A percentile compares a stretch with the other conserved stretches of the same genome.
Evolutionary conservation across 2,329 filamentous ascomycete species (phyloP).

Genomic region (Colletotrichum kahawae): DNA sequence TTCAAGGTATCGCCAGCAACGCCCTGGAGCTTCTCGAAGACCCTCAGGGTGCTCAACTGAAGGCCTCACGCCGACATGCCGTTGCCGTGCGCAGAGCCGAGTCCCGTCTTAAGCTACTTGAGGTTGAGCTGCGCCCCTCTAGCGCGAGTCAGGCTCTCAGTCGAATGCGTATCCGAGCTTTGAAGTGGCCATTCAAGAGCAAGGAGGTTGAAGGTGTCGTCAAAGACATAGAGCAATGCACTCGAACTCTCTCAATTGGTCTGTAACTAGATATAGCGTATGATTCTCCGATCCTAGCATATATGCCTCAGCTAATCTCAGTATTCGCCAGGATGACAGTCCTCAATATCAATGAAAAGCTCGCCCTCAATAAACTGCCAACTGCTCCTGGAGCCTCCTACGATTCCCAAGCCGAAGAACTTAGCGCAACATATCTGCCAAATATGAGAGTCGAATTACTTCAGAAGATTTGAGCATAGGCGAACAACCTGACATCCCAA

Average conservation of each 20-base stretch:
- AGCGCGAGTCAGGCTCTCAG: slow-evolving; percentile 32
- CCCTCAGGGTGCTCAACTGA: slow-evolving; percentile 28
- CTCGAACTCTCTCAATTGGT: slow-evolving; percentile 30
- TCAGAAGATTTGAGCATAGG: slow-evolving; percentile 33
- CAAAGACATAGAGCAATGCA: slow-evolving; percentile 30
- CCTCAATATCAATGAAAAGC: slow-evolving; percentile 26
- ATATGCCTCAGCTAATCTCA: neutral
- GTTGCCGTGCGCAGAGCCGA: slow-evolving; percentile 22
- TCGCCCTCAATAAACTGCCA: slow-evolving; percentile 25
- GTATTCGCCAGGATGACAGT: slow-evolving; percentile 5
- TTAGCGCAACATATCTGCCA: slow-evolving; percentile 33
- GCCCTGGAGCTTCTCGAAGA: slow-evolving; percentile 30
- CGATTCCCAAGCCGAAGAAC: slow-evolving; percentile 37
- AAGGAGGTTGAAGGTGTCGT: slow-evolving; percentile 36
- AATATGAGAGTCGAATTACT: slow-evolving; percentile 37
- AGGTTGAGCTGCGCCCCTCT: slow-evolving; percentile 27
- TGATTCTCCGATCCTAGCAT: neutral
- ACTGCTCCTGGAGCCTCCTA: slow-evolving; percentile 32
- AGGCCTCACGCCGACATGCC: slow-evolving; percentile 27
- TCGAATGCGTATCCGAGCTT: slow-evolving; percentile 33
- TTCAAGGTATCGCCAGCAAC: slow-evolving; percentile 29
- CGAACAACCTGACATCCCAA: slow-evolving; percentile 20
- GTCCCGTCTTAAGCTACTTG: slow-evolving; percentile 26
- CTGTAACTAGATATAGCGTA: slow-evolving; percentile 40
- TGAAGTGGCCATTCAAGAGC: slow-evolving; percentile 44